Conservation (phyloP, 306 rosid species). For the Citrullus mucosospermus region DNA sequence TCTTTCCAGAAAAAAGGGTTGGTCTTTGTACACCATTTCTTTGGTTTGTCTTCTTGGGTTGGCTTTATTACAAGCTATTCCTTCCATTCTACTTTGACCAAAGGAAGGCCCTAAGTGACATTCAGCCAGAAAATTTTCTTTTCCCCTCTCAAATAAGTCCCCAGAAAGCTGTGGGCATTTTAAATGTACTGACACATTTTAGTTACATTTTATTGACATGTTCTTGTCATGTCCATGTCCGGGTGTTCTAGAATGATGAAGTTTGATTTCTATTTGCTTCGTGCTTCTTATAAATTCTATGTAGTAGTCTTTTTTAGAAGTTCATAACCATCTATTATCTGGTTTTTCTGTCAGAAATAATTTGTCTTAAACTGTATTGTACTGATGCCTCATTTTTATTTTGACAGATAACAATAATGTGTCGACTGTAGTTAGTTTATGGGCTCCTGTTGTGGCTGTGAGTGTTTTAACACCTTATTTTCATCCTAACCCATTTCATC, state of each 20-base stretch:
- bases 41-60: not conserved
- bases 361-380: not conserved
- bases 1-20: not conserved
- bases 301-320: not conserved
- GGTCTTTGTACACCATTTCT: not conserved
- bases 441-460: slow-evolving; percentile 98
- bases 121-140: not conserved
- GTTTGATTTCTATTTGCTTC: not conserved
- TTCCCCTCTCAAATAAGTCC: not conserved
- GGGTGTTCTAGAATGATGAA: not conserved
- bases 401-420: slow-evolving; percentile 68
- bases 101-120: not conserved
- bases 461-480: slow-evolving; percentile 31
- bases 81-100: not conserved
- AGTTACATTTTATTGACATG: not conserved
- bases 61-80: not conserved
- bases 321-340: not conserved
- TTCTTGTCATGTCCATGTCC: not conserved
- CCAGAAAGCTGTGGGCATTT: not conserved
- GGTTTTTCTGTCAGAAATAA: not conserved
- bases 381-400: slow-evolving; percentile 1
- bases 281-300: not conserved
- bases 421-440: slow-evolving; percentile 61
- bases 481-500: not conserved
- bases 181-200: not conserved